A percentile compares a stretch with the other conserved stretches of the same genome.
These are phyloP conservation scores for Passiflora organensis DNA, from an alignment of 345 rosid genomes.

Conservation along the genomic window DNA sequence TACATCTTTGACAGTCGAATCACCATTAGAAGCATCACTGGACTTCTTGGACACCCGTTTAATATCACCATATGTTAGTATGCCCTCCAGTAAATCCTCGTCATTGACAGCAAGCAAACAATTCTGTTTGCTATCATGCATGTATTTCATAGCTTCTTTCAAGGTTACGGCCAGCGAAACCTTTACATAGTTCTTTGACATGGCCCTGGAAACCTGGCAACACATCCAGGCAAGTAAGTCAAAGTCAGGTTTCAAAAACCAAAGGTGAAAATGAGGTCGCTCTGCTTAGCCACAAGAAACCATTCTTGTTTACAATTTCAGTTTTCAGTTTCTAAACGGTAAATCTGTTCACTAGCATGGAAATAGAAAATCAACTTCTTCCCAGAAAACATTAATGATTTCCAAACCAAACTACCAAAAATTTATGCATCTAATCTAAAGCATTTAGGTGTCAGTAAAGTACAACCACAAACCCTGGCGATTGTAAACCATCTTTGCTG, in stretches of 20 bases:
- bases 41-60: conserved; percentile 50
- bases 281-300: too few relatives aligned
- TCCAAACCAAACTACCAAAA: too few relatives aligned
- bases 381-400: too few relatives aligned
- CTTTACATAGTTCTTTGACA: conserved; percentile 74
- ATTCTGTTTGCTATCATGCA: conserved; percentile 62
- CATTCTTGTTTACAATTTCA: too few relatives aligned
- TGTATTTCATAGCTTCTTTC: conserved; percentile 69
- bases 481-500: too few relatives aligned
- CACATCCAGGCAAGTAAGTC: not conserved
- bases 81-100: conserved; percentile 74
- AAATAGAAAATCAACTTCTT: too few relatives aligned
- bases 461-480: too few relatives aligned
- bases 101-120: conserved; percentile 68
- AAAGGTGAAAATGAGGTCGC: too few relatives aligned
- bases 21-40: conserved; percentile 32
- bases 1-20: conserved; percentile 53
- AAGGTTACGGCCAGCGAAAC: conserved; percentile 47
- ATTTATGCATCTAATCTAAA: too few relatives aligned
- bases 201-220: conserved; percentile 60
- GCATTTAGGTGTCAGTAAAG: too few relatives aligned
- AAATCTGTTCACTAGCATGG: too few relatives aligned
- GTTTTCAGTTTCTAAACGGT: too few relatives aligned
- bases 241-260: not conserved
- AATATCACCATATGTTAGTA: conserved; percentile 72